These are phyloP conservation scores for Yamadazyma trypodendri DNA, from an alignment of 1,139 yeast genomes.

Conservation along the genomic window DNA sequence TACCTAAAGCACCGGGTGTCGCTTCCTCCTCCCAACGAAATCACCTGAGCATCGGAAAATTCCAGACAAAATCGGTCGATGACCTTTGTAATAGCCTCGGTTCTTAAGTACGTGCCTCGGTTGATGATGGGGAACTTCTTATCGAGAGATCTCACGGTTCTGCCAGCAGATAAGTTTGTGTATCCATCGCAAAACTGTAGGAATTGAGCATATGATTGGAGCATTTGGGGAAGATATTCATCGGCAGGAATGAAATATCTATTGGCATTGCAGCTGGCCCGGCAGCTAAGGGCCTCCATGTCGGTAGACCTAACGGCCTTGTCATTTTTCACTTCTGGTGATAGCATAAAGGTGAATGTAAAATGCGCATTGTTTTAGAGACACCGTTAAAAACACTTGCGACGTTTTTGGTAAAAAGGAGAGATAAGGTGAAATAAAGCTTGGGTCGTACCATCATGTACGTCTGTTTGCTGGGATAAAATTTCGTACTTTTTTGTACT, in stretches of 20 bases:
- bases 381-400: neutral
- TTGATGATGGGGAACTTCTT: conserved; percentile 76
- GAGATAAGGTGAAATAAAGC: too few relatives aligned
- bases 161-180: conserved; percentile 36
- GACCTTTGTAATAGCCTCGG: conserved; percentile 57
- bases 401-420: too few relatives aligned
- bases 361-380: neutral
- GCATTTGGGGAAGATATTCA: conserved; percentile 41
- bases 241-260: conserved; percentile 57
- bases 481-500: too few relatives aligned
- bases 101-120: conserved; percentile 80
- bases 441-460: too few relatives aligned
- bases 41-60: conserved; percentile 29
- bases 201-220: conserved; percentile 38
- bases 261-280: conserved; percentile 54
- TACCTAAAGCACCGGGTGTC: conserved; percentile 70
- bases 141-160: conserved; percentile 40
- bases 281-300: conserved; percentile 78
- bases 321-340: conserved; percentile 42
- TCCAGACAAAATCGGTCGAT: conserved; percentile 48
- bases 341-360: conserved; percentile 24
- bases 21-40: conserved; percentile 95
- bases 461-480: too few relatives aligned
- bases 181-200: conserved; percentile 42
- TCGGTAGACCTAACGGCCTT: conserved; percentile 71